These are phyloP conservation scores for Teratosphaeria gauchensis DNA, from an alignment of 2,329 filamentous ascomycete species.

Conservation along the genomic window DNA sequence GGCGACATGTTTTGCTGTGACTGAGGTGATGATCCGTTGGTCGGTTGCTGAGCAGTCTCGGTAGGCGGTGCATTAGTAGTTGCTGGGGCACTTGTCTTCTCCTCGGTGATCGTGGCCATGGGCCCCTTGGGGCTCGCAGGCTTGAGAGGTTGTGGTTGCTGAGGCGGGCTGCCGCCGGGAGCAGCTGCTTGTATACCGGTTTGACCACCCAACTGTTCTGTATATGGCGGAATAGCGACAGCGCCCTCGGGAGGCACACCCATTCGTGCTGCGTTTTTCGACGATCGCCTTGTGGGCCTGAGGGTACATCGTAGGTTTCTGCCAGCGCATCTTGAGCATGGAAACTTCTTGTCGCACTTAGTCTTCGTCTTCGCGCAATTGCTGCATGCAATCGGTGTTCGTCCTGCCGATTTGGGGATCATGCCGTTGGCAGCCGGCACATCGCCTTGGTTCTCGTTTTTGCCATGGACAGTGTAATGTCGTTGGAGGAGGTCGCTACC, in stretches of 20 bases:
- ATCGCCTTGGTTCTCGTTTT: constrained; percentile 41
- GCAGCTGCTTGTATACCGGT: constrained; percentile 9
- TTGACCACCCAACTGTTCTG: constrained; percentile 11
- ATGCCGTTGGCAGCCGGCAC: constrained; percentile 40
- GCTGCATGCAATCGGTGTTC: constrained; percentile 44
- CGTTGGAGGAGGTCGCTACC: constrained; percentile 42
- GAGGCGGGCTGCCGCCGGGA: constrained; percentile 22
- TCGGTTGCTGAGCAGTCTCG: constrained; percentile 34
- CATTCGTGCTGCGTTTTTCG: constrained; percentile 33
- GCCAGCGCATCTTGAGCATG: constrained; percentile 43
- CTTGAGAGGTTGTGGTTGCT: constrained; percentile 23
- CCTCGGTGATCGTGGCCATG: constrained; percentile 16
- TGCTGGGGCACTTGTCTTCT: constrained; percentile 16
- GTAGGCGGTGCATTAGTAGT: constrained; percentile 26
- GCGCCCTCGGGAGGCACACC: constrained; percentile 22
- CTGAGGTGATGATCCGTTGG: constrained; percentile 21
- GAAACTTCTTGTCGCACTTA: constrained; percentile 46
- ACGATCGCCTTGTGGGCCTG: constrained; percentile 38
- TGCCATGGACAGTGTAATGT: constrained; percentile 44
- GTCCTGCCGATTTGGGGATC: constrained; percentile 42
- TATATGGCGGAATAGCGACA: constrained; percentile 16
- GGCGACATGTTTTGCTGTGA: constrained; percentile 10
- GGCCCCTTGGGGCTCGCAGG: constrained; percentile 23
- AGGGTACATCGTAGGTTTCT: constrained; percentile 40
- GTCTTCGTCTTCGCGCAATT: constrained; percentile 47